These are phyloP conservation scores for Podila horticola DNA, from an alignment of 192 early-diverging fungal species.

Conservation along the genomic window DNA sequence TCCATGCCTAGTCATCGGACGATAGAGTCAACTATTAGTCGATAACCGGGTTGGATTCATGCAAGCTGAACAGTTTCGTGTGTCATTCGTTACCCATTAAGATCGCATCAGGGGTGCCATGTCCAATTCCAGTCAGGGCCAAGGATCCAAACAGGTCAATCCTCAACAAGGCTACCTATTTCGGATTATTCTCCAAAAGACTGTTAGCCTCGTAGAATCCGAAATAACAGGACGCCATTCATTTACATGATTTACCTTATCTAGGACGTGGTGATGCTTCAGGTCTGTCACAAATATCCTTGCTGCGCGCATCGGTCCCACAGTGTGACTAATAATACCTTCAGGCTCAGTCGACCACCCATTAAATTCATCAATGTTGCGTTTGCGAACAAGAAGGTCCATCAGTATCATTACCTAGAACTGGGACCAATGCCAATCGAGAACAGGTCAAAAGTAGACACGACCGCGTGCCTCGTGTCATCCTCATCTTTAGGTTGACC, in stretches of 20 bases:
- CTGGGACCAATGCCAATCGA: conserved; percentile 97
- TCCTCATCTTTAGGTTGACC: conserved; percentile 15
- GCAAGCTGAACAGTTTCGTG: background rate
- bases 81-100: conserved; percentile 64
- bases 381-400: too few species aligned
- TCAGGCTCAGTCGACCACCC: too few species aligned
- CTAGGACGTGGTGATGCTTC: conserved; percentile 70
- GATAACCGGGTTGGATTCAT: conserved; percentile 52
- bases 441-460: conserved; percentile 94
- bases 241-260: conserved; percentile 52
- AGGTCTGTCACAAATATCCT: conserved; percentile 94
- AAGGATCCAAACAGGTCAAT: conserved; percentile 93
- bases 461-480: conserved; percentile 76
- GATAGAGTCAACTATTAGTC: too few species aligned
- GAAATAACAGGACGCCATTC: background rate
- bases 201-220: background rate
- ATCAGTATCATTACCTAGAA: conserved; percentile 56
- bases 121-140: conserved; percentile 94
- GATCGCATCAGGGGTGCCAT: conserved; percentile 92
- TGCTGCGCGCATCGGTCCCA: conserved; percentile 96
- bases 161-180: conserved; percentile 66
- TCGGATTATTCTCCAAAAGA: background rate
- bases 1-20: conserved; percentile 68
- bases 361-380: too few species aligned
- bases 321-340: conserved; percentile 68